These are phyloP conservation scores for Cokeromyces recurvatus DNA, from an alignment of 371 early-diverging fungal species.

Conservation along the genomic window DNA sequence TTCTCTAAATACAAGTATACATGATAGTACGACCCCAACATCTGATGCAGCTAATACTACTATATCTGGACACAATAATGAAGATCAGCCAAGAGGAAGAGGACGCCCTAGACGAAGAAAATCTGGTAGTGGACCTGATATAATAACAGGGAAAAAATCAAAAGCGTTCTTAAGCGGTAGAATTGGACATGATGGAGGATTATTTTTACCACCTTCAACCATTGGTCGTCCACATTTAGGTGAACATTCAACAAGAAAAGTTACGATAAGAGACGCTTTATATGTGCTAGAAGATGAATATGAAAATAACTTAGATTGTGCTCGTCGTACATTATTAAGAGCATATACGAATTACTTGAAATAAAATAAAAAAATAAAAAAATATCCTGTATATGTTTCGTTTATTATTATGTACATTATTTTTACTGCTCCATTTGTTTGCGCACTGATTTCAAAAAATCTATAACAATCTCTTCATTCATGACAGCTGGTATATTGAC, in stretches of 20 bases:
- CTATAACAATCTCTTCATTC: constrained; percentile 27
- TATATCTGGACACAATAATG: too few relatives aligned
- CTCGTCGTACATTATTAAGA: constrained; percentile 58
- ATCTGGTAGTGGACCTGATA: constrained; percentile 15
- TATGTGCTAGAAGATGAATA: constrained; percentile 70
- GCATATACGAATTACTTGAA: constrained; percentile 52
- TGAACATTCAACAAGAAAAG: constrained; percentile 43
- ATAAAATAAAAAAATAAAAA: constrained; percentile 16
- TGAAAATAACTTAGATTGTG: constrained; percentile 46
- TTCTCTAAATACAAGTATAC: neutral
- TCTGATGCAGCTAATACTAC: neutral
- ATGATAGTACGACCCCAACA: constrained; percentile 6
- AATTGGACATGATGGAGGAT: constrained; percentile 14
- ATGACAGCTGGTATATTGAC: constrained; percentile 4
- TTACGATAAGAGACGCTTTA: constrained; percentile 70
- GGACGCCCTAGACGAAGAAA: constrained; percentile 32
- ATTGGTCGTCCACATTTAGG: constrained; percentile 34
- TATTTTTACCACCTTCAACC: constrained; percentile 36
- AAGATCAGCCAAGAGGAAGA: constrained; percentile 30
- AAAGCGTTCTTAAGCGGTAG: constrained; percentile 10
- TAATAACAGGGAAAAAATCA: constrained; percentile 6
- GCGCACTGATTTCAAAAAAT: constrained; percentile 27
- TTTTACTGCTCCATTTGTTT: constrained; percentile 20
- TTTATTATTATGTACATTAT: too few relatives aligned
- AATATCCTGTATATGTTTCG: too few relatives aligned